Base-by-base conservation (phyloP, 495 filamentous ascomycete species). In the Aspergillus ostianus region DNA sequence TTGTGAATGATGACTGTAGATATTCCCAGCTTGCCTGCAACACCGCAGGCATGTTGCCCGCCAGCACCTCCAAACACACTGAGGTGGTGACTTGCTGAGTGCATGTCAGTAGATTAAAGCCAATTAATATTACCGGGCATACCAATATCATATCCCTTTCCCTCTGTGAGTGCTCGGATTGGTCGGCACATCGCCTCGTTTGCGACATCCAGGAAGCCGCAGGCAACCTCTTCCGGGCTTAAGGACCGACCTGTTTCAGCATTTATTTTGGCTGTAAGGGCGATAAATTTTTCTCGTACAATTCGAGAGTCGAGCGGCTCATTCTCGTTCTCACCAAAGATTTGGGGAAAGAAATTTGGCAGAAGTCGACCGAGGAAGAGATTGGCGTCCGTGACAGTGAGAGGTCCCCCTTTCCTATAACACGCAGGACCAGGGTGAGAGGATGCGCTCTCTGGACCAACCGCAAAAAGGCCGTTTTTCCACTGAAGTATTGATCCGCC, bases 281-380 rank as follows among this genome's bases (percentile, higher is more conserved):
- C 85, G 51, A 86, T 75, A 62, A 98, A 91, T 6, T 90, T 77
- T 64, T 85, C 87, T 63, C 87, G 80, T 53, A 90, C 94, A 0
- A 89, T 89, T 57, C 88, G 82, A 13, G 82, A 79, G 68, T 98
- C 94, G 12, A 98, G 73, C 0, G 87, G 89, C 70, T 97, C 88
- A 59, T 97, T 80, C 69, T 98, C 94, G 45, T 91, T 89, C 67
- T 90, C 87, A 26, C 94, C 94, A 64, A 98, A 98, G 56, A 98
- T 98, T 64, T 94, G 92, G 4, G 94, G 94, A 71, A 98, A 98
- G 76, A 96, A 98, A 60, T 96, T 91, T 0, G 94, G 93, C 32
- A 97, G 67, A 21, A 98, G 76, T n/a, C 94, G 84, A 5, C 93
- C 93, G 0, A 98, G 83, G 70, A 90, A 93, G 32, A 97, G 72